phyloP scores from a whole-genome alignment of 805 yeast species.

The Kuraishia piskuri region DNA sequence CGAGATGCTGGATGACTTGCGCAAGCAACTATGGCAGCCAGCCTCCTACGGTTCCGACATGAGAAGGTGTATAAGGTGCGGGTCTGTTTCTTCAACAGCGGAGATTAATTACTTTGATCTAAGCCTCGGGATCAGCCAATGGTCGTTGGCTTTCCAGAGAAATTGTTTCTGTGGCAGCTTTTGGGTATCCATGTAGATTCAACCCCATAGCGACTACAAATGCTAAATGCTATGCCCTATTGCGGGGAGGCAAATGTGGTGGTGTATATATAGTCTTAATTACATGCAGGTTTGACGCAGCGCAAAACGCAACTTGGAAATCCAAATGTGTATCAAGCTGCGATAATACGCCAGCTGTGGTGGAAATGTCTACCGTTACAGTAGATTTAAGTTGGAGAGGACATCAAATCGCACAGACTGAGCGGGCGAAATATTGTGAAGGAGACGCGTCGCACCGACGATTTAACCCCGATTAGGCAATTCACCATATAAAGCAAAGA shows the following conservation, averaged over 20 bases:
- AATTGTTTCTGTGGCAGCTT: conserved; percentile 74
- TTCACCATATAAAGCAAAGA: background rate
- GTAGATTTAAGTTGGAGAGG: background rate
- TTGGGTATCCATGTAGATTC: conserved; percentile 51
- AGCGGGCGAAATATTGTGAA: background rate
- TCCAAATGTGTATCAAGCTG: background rate
- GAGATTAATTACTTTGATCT: conserved; percentile 17
- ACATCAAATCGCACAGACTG: background rate
- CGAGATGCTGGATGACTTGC: conserved; percentile 20
- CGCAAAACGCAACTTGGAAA: background rate
- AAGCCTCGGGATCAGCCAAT: conserved; percentile 22
- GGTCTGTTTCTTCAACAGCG: conserved; percentile 23
- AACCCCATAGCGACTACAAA: no score
- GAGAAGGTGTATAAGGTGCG: conserved; percentile 25
- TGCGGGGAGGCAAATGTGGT: background rate
- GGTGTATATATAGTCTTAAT: background rate
- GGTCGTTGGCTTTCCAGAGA: conserved; percentile 65
- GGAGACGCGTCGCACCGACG: background rate
- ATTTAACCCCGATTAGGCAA: background rate
- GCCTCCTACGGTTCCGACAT: conserved; percentile 11
- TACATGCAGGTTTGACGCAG: background rate
- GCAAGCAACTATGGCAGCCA: conserved; percentile 22
- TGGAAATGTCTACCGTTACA: background rate
- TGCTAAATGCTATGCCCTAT: background rate
- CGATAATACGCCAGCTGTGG: background rate